A percentile compares a stretch with the other conserved stretches of the same genome.
These are phyloP conservation scores for Vitis rotundifolia DNA, from an alignment of 164 flowering plant species.

Conservation along the genomic window DNA sequence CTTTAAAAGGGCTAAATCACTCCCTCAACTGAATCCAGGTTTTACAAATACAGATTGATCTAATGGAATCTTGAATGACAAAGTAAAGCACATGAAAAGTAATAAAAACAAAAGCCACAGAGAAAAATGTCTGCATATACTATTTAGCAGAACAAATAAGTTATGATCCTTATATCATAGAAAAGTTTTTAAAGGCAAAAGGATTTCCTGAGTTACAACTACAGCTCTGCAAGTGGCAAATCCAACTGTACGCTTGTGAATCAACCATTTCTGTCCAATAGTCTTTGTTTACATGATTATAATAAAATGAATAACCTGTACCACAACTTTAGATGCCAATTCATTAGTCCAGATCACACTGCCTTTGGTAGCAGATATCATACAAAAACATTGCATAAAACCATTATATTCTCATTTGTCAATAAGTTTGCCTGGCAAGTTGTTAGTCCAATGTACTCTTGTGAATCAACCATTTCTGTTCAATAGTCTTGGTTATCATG, in stretches of 20 bases:
- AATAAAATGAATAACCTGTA: conserved; percentile 16
- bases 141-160: too few species aligned
- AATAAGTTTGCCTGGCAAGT: conserved; percentile 12
- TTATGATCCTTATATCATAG: conserved; percentile 7
- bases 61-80: too few species aligned
- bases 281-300: conserved; percentile 51
- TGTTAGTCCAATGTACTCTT: conserved; percentile 25
- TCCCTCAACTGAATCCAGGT: too few species aligned
- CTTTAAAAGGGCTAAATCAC: too few species aligned
- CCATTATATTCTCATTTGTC: conserved; percentile 5
- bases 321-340: background rate
- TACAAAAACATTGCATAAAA: conserved; percentile 2
- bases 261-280: conserved; percentile 44
- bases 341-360: conserved; percentile 1
- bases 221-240: conserved; percentile 14
- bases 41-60: too few species aligned
- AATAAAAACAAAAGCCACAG: too few species aligned
- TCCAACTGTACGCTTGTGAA: conserved; percentile 25
- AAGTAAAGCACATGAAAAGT: too few species aligned
- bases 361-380: conserved; percentile 15
- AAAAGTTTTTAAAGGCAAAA: background rate
- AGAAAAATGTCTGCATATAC: too few species aligned
- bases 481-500: conserved; percentile 41
- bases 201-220: background rate
- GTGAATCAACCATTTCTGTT: conserved; percentile 44